These are phyloP conservation scores for Leccinum aurantiacum DNA, from an alignment of 768 basidiomycete genomes.

Conservation along the genomic window DNA sequence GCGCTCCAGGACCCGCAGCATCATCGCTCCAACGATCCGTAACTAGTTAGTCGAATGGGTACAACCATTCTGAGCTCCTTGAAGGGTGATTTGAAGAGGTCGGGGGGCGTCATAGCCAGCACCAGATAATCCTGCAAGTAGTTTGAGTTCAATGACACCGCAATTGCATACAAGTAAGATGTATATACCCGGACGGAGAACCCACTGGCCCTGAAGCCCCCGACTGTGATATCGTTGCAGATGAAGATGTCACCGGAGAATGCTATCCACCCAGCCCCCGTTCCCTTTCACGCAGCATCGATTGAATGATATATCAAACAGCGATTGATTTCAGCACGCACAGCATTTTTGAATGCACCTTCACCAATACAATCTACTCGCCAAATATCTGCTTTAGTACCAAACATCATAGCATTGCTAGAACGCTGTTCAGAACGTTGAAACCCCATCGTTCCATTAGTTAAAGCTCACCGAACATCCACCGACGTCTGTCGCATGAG, in stretches of 20 bases:
- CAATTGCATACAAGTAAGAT: background rate
- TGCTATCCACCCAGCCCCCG: slow-evolving; percentile 59
- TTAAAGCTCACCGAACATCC: slow-evolving; percentile 49
- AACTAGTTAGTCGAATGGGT: slow-evolving; percentile 54
- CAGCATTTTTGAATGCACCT: slow-evolving; percentile 55
- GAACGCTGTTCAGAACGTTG: slow-evolving; percentile 1
- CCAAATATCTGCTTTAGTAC: slow-evolving; percentile 73
- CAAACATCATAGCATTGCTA: slow-evolving; percentile 48
- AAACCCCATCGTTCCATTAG: background rate
- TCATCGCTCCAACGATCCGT: slow-evolving; percentile 58
- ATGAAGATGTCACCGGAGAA: slow-evolving; percentile 66
- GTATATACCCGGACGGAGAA: slow-evolving; percentile 60
- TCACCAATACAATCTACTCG: slow-evolving; percentile 62
- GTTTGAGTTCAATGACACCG: background rate
- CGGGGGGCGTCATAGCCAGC: slow-evolving; percentile 57
- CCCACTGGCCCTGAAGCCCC: slow-evolving; percentile 67
- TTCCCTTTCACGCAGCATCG: slow-evolving; percentile 42
- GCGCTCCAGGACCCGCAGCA: slow-evolving; percentile 23
- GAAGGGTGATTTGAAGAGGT: slow-evolving; percentile 55
- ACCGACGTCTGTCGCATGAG: slow-evolving; percentile 67
- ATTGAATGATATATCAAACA: background rate
- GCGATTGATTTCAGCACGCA: slow-evolving; percentile 31
- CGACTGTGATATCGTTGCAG: slow-evolving; percentile 44
- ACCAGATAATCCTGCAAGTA: slow-evolving; percentile 62
- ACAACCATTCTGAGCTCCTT: slow-evolving; percentile 58